Conservation (phyloP, 2,329 filamentous ascomycete genomes). For the Microdochium trichocladiopsis region DNA sequence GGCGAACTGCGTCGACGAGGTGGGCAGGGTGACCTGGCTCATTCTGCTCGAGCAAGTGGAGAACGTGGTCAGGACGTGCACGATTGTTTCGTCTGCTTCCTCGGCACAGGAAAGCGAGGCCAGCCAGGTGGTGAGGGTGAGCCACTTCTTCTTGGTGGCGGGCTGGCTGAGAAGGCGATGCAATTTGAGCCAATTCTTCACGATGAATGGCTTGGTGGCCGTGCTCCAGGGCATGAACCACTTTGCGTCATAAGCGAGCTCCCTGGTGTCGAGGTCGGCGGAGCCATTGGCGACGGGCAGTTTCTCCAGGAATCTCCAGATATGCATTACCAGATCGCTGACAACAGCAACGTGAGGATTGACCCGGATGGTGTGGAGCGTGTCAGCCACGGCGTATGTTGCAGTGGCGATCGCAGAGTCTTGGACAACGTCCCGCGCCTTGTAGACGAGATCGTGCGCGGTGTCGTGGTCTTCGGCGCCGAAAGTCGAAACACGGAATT, state of each 20-base stretch:
- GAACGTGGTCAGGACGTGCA: neutral
- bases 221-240: neutral
- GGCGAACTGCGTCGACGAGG: neutral
- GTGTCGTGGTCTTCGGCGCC: slow-evolving; percentile 27
- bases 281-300: neutral
- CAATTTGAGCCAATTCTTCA: neutral
- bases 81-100: neutral
- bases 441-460: slow-evolving; percentile 22
- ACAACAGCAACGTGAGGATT: neutral
- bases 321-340: neutral
- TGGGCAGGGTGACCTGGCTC: neutral
- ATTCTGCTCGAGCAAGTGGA: neutral
- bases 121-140: neutral
- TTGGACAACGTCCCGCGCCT: slow-evolving; percentile 16
- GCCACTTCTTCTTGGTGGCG: neutral
- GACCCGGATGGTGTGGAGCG: neutral
- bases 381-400: neutral
- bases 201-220: neutral
- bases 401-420: neutral
- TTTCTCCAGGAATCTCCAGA: neutral
- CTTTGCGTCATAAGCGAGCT: neutral
- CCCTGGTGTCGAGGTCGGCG: neutral
- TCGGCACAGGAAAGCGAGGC: neutral
- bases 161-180: neutral
- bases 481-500: slow-evolving; percentile 22